A percentile compares a stretch with the other conserved stretches of the same genome.
Conservation (phyloP, 371 early-diverging fungal genomes). For the Rhizomucor pusillus region DNA sequence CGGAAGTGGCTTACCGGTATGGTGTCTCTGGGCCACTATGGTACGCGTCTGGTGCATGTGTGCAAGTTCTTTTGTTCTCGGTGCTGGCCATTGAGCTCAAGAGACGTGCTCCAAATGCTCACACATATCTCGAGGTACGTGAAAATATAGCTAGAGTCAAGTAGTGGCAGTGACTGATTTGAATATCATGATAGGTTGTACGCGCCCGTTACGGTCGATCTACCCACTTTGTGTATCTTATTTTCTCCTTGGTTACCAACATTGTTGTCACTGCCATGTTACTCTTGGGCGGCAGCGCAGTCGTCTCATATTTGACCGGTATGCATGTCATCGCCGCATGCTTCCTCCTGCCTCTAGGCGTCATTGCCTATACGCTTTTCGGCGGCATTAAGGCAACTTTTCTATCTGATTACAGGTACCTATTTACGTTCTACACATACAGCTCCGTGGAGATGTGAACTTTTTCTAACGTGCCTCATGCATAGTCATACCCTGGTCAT, state of each 20-base stretch:
- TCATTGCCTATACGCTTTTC: conserved; percentile 62
- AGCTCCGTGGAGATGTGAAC: too few species aligned
- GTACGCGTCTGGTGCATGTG: conserved; percentile 70
- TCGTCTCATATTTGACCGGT: conserved; percentile 63
- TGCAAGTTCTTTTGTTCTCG: conserved; percentile 69
- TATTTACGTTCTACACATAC: background rate
- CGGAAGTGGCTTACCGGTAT: conserved; percentile 67
- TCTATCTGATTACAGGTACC: conserved; percentile 64
- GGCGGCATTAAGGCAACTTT: conserved; percentile 76
- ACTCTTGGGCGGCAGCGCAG: conserved; percentile 66
- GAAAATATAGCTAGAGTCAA: background rate
- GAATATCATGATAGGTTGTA: conserved; percentile 30
- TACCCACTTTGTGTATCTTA: conserved; percentile 58
- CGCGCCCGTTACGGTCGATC: conserved; percentile 60
- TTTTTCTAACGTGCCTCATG: background rate
- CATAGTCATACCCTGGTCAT: conserved; percentile 63
- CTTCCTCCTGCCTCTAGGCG: conserved; percentile 67
- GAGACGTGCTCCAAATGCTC: conserved; percentile 66
- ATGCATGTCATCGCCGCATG: conserved; percentile 67
- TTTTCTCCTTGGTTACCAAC: conserved; percentile 57
- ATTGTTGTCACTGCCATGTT: conserved; percentile 70
- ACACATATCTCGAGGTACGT: conserved; percentile 62
- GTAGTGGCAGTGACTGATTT: background rate
- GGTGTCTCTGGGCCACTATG: conserved; percentile 64
- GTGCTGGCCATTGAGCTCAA: conserved; percentile 71